Evolutionary conservation across 345 rosid species (phyloP), one percentile per base, ranked within the genome.

Genomic region (Brassica cretica): DNA sequence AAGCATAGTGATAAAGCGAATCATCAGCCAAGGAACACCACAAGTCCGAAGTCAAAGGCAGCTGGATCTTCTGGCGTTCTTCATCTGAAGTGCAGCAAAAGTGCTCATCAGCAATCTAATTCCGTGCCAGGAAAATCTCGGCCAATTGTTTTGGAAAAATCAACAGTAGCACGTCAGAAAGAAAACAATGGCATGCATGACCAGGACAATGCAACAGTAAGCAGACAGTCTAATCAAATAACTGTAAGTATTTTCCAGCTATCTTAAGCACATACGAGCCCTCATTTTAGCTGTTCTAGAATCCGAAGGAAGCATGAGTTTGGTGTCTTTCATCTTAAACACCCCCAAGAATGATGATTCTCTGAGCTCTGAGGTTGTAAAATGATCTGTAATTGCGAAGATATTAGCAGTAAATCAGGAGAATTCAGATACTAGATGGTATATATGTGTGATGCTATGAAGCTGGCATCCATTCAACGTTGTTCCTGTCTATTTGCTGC

Each of bases 131-230:
- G 86, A 71, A 92, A 81, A 83, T 68, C 76, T 77, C 66, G 25
- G 32, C 51, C 59, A 53, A 53, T 0, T 6, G 59, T 53, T 2
- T 16, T 55, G 15, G 71, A 3, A 71, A 74, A 70, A 71, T 64
- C 76, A 77, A 72, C 77, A 60, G 84, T 84, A 51, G 75, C 72
- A 74, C 78, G 84, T 62, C 71, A 75, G 30, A 88, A 82, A 84
- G 93, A 89, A 72, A 88, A 88, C 71, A 86, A 84, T 85, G 84
- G 83, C 6, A 77, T 75, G 70, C 80, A 72, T 66, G 89, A 84
- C 60, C 80, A 87, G 82, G 89, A 83, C 46, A 92, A 89, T 79
- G 87, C 84, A 79, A 85, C 89, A 18, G 93, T 86, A 72, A 82
- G 83, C 78, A 92, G 81, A 80, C 81, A 84, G 67, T 64, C 79